Evolutionary conservation across 345 rosid species (phyloP).

Genomic region (Heritiera littoralis): DNA sequence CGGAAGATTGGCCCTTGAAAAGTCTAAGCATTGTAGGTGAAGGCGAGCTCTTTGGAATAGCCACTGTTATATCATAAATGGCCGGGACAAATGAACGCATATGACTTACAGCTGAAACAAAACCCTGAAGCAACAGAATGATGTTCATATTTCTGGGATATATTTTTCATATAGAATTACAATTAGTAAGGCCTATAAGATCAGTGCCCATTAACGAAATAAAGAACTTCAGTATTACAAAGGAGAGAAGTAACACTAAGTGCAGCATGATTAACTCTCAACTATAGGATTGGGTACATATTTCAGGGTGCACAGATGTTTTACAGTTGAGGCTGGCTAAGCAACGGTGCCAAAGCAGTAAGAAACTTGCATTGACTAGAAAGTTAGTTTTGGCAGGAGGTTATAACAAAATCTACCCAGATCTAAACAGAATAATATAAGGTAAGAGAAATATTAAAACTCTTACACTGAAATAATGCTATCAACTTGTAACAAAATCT

Average conservation of each 20-base stretch:
- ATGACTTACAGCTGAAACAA: slow-evolving; percentile 88
- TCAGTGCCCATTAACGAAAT: background rate
- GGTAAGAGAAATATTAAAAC: background rate
- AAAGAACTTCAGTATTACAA: background rate
- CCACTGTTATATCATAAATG: slow-evolving; percentile 83
- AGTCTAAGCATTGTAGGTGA: slow-evolving; percentile 85
- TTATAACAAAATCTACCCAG: slow-evolving; percentile 12
- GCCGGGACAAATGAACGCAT: slow-evolving; percentile 97
- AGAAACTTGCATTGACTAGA: background rate
- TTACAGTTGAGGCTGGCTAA: background rate
- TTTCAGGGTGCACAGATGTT: background rate
- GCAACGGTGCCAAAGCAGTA: background rate
- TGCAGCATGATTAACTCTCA: background rate
- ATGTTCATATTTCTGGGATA: background rate
- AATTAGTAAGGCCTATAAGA: background rate
- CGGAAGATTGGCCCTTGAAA: slow-evolving; percentile 81
- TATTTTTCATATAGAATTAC: background rate
- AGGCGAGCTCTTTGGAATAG: slow-evolving; percentile 72
- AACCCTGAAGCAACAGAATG: slow-evolving; percentile 61
- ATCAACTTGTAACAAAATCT: slow-evolving; percentile 10
- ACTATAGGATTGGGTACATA: background rate
- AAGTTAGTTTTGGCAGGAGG: background rate
- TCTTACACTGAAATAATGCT: background rate
- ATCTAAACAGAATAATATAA: background rate
- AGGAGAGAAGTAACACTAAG: background rate